Conservation (phyloP, 345 rosid species). For the Populus simonii region DNA sequence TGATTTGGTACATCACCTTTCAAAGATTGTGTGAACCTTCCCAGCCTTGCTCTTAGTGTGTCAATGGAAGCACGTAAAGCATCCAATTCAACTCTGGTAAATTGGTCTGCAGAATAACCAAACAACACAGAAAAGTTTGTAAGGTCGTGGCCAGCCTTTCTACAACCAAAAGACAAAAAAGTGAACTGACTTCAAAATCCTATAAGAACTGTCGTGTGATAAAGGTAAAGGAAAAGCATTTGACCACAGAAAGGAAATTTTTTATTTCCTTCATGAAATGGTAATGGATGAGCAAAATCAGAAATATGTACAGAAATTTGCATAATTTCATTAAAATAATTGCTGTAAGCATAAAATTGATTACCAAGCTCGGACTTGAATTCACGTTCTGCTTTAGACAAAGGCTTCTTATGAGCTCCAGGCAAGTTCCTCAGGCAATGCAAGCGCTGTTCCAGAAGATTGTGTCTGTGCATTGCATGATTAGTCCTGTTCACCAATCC, state of each 20-base stretch:
- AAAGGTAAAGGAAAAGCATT: not conserved
- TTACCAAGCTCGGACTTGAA: conserved; percentile 86
- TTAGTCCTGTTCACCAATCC: conserved; percentile 56
- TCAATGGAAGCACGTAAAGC: conserved; percentile 69
- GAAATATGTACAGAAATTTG: not conserved
- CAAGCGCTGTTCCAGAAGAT: conserved; percentile 58
- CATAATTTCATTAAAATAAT: not conserved
- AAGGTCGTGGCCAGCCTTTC: not conserved
- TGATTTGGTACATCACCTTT: conserved; percentile 34
- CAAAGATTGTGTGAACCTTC: conserved; percentile 43
- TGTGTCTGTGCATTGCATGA: conserved; percentile 41
- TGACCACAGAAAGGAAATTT: not conserved
- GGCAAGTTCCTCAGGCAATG: conserved; percentile 64
- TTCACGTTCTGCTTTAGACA: conserved; percentile 77
- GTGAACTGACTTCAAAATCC: not conserved
- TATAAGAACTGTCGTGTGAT: not conserved
- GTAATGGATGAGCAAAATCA: not conserved
- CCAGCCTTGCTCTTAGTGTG: conserved; percentile 60
- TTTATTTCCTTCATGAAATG: no score
- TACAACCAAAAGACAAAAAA: not conserved
- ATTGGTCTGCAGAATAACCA: conserved; percentile 50
- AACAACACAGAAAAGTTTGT: conserved; percentile 1
- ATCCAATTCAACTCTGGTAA: conserved; percentile 61
- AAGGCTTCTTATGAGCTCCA: conserved; percentile 74
- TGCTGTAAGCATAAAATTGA: conserved; percentile 5